Evolutionary conservation across 495 filamentous ascomycete species (phyloP).

Genomic region (Penicillium lividum): DNA sequence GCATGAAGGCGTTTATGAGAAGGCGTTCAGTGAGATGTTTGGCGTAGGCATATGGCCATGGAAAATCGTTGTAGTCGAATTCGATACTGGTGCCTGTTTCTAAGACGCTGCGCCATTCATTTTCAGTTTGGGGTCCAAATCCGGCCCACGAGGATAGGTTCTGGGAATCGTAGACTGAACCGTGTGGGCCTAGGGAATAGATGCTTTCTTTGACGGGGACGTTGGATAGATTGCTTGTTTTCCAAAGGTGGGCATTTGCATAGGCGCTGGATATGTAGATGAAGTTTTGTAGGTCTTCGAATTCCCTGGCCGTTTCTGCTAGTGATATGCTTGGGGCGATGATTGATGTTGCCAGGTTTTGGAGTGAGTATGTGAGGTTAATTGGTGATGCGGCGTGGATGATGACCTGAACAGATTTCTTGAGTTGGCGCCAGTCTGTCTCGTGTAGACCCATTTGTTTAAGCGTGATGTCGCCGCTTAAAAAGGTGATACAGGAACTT

Average conservation of each 20-base stretch:
- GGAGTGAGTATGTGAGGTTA: neutral
- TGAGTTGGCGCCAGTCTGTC: slow-evolving; percentile 4
- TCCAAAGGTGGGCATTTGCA: slow-evolving; percentile 9
- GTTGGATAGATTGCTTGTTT: neutral
- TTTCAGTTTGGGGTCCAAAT: slow-evolving; percentile 3
- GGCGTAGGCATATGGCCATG: slow-evolving; percentile 24
- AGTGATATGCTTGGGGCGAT: slow-evolving; percentile 1
- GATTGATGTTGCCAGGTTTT: neutral
- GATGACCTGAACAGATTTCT: slow-evolving; percentile 3
- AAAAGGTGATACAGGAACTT: slow-evolving; percentile 1
- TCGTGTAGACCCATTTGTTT: slow-evolving; percentile 3
- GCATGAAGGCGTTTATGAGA: slow-evolving; percentile 8
- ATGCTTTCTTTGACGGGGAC: slow-evolving; percentile 8
- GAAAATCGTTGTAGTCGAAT: slow-evolving; percentile 18
- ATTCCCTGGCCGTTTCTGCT: slow-evolving; percentile 2
- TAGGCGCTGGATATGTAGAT: slow-evolving; percentile 9
- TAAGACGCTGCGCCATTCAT: slow-evolving; percentile 11
- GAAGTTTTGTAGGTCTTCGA: slow-evolving; percentile 1
- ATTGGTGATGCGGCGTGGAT: slow-evolving; percentile 5
- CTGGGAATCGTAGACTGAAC: neutral
- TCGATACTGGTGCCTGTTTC: slow-evolving; percentile 2
- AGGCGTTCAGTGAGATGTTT: slow-evolving; percentile 27
- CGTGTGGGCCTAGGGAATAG: neutral
- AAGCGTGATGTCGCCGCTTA: slow-evolving; percentile 1
- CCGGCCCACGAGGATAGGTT: neutral